A percentile compares a stretch with the other conserved stretches of the same genome.
Conservation (phyloP, 306 rosid species). For the Cucumis hystrix region DNA sequence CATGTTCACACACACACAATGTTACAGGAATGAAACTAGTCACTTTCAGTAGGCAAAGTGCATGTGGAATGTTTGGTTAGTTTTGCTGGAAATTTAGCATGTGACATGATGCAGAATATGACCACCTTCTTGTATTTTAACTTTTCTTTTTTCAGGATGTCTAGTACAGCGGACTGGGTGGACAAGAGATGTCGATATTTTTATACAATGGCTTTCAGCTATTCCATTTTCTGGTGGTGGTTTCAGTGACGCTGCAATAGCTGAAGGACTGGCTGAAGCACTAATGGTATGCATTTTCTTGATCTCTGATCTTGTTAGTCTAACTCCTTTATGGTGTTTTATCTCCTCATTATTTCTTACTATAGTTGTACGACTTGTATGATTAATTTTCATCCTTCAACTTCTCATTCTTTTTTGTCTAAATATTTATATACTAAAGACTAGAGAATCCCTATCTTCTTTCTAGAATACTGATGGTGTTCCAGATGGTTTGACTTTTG, state of each 20-base stretch:
- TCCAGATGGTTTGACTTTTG: neutral
- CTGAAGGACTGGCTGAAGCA: slow-evolving; percentile 99
- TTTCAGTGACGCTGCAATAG: slow-evolving; percentile 81
- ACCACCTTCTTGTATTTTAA: neutral
- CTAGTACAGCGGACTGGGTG: slow-evolving; percentile 84
- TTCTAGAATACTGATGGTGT: neutral
- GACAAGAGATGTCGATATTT: slow-evolving; percentile 72
- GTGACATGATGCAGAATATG: neutral
- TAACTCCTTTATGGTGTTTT: neutral
- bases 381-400: neutral
- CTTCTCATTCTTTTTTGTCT: neutral
- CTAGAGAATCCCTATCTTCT: neutral
- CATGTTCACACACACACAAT: no score
- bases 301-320: neutral
- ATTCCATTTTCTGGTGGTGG: slow-evolving; percentile 87
- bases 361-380: neutral
- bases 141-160: slow-evolving; percentile 44
- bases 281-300: slow-evolving; percentile 48
- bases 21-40: neutral
- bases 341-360: neutral
- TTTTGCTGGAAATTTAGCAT: neutral
- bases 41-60: neutral
- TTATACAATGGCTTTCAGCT: slow-evolving; percentile 60
- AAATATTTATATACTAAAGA: neutral
- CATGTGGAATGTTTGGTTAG: neutral